These are phyloP conservation scores for Hansenula sp. DNA, from an alignment of 1,139 yeast genomes.

Conservation along the genomic window DNA sequence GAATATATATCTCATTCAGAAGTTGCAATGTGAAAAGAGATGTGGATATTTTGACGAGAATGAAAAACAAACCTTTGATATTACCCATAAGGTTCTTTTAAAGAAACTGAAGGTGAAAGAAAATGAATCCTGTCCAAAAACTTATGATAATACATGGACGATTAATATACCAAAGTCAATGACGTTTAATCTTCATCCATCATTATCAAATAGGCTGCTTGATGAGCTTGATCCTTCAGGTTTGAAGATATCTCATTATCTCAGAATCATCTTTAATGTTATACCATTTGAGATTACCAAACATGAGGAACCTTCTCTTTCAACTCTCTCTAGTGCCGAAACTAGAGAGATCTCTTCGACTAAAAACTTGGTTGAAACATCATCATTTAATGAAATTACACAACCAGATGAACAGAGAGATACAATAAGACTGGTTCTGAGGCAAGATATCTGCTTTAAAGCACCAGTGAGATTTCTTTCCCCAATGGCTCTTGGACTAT, in stretches of 20 bases:
- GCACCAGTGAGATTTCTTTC: constrained; percentile 7
- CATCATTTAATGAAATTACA: too few relatives aligned
- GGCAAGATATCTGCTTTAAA: constrained; percentile 1
- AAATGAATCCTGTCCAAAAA: not conserved
- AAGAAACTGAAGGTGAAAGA: not conserved
- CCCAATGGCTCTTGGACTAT: constrained; percentile 1
- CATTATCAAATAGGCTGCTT: constrained; percentile 9
- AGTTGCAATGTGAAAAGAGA: constrained; percentile 8
- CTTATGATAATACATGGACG: not conserved
- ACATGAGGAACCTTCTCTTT: too few relatives aligned
- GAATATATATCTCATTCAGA: constrained; percentile 13
- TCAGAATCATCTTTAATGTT: constrained; percentile 7
- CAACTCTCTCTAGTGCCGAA: not conserved
- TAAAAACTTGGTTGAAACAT: too few relatives aligned
- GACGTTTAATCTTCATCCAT: constrained; percentile 11
- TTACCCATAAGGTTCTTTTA: not conserved
- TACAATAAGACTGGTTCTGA: not conserved
- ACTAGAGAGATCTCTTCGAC: too few relatives aligned
- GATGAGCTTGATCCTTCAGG: not conserved
- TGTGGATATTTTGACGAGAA: not conserved
- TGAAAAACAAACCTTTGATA: not conserved
- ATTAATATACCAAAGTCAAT: constrained; percentile 8
- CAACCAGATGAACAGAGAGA: not conserved
- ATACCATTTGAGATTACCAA: too few relatives aligned
- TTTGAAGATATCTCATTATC: constrained; percentile 10